Evolutionary conservation across 805 yeast genomes (phyloP).

Genomic region (Lipomyces starkeyi): DNA sequence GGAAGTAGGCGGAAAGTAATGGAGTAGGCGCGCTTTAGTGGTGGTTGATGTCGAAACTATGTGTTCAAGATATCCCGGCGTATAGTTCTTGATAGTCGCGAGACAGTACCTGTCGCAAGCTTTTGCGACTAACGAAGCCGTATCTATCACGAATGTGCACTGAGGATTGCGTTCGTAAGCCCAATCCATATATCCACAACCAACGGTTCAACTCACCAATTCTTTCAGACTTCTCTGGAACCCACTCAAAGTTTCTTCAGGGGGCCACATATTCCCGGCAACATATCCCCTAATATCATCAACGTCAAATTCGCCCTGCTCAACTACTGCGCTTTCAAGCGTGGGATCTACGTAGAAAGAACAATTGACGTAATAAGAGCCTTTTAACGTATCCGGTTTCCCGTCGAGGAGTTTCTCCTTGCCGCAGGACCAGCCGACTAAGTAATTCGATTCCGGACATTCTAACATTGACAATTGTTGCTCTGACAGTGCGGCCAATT

Average conservation of each 20-base stretch:
- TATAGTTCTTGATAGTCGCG: conserved; percentile 44
- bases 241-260: conserved; percentile 38
- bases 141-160: conserved; percentile 53
- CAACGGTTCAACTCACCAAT: conserved; percentile 42
- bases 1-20: conserved; percentile 53
- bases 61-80: conserved; percentile 50
- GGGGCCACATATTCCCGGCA: conserved; percentile 61
- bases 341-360: conserved; percentile 55
- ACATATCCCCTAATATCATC: conserved; percentile 53
- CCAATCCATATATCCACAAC: conserved; percentile 42
- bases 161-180: conserved; percentile 42
- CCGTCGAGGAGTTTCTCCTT: conserved; percentile 57
- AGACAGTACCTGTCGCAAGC: conserved; percentile 55
- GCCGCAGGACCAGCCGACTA: conserved; percentile 68
- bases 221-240: conserved; percentile 43
- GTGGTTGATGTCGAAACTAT: conserved; percentile 58
- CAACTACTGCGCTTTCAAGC: conserved; percentile 54
- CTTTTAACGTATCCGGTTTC: conserved; percentile 57
- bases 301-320: conserved; percentile 42
- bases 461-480: conserved; percentile 47
- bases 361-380: conserved; percentile 65
- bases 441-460: conserved; percentile 57
- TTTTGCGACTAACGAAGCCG: conserved; percentile 56
- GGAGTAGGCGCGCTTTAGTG: conserved; percentile 63
- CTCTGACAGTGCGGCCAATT: conserved; percentile 40